These are phyloP conservation scores for Diplodia sapinea DNA, from an alignment of 2,329 filamentous ascomycete species.

Conservation along the genomic window DNA sequence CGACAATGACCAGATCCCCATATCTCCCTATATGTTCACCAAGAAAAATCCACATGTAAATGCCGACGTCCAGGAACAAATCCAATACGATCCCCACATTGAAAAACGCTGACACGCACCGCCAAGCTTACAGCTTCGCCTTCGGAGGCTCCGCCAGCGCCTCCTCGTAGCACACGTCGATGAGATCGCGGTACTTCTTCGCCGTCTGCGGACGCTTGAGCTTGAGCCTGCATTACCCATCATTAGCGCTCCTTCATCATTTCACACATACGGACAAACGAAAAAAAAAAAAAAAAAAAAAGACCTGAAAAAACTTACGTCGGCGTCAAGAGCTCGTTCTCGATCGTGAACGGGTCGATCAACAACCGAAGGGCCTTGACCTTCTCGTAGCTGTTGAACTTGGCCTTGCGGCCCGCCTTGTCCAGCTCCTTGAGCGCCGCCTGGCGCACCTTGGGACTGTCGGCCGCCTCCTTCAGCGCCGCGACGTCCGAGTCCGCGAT, in stretches of 20 bases:
- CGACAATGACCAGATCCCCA: background rate
- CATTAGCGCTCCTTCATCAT: conserved; percentile 34
- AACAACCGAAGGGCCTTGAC: conserved; percentile 76
- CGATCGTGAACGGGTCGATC: conserved; percentile 88
- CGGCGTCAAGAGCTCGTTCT: conserved; percentile 87
- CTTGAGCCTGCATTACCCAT: conserved; percentile 61
- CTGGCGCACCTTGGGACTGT: conserved; percentile 72
- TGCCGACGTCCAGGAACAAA: background rate
- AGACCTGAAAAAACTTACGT: conserved; percentile 76
- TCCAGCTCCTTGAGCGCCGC: conserved; percentile 81
- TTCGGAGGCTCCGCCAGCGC: conserved; percentile 51
- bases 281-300: background rate
- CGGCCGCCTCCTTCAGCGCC: conserved; percentile 69
- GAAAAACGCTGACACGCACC: background rate
- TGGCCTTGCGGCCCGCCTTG: conserved; percentile 77
- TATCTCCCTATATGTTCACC: background rate
- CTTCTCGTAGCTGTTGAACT: conserved; percentile 90
- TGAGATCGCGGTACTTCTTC: conserved; percentile 63
- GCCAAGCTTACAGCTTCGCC: conserved; percentile 54
- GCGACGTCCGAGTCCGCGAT: conserved; percentile 69
- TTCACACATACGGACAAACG: background rate
- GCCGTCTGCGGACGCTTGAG: conserved; percentile 72
- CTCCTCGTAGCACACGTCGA: conserved; percentile 68
- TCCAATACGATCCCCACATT: background rate
- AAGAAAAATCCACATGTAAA: background rate